Conservation (phyloP, 441 rosid genomes). For the Daphne laureola region DNA sequence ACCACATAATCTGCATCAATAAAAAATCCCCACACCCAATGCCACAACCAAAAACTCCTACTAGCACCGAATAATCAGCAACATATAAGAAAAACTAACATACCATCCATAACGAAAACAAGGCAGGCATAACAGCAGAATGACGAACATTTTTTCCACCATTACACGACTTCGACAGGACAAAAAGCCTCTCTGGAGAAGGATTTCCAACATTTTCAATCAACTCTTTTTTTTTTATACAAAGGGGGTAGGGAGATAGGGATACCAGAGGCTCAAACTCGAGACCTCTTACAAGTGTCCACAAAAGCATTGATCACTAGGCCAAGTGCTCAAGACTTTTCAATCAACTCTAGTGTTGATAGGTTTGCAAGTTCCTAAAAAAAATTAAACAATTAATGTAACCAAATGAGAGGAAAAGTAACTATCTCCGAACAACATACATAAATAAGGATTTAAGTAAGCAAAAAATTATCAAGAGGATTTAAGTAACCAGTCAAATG, state of each 20-base stretch:
- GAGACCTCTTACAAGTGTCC: too few relatives aligned
- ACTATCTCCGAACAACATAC: constrained; percentile 4
- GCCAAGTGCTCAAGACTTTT: too few relatives aligned
- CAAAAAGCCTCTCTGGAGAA: constrained; percentile 70
- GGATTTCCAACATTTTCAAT: constrained; percentile 86
- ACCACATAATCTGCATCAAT: too few relatives aligned
- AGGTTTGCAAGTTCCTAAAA: constrained; percentile 87
- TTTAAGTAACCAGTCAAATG: constrained; percentile 21
- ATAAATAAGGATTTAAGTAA: background rate
- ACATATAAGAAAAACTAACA: constrained; percentile 9
- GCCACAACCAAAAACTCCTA: too few relatives aligned
- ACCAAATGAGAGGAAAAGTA: constrained; percentile 20
- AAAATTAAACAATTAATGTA: constrained; percentile 13
- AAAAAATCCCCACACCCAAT: too few relatives aligned
- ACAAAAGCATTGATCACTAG: too few relatives aligned
- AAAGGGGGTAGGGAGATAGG: too few relatives aligned
- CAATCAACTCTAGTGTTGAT: constrained; percentile 65
- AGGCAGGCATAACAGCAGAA: constrained; percentile 12
- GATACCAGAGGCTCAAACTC: too few relatives aligned
- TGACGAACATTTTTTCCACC: constrained; percentile 32
- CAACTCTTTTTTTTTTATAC: too few relatives aligned
- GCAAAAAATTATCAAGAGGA: too few relatives aligned
- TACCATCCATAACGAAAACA: background rate
- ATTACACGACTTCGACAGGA: constrained; percentile 67
- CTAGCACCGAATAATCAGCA: too few relatives aligned